Base-by-base conservation (phyloP, 2,329 filamentous ascomycete genomes). In the Exophiala phaeomuriformis region DNA sequence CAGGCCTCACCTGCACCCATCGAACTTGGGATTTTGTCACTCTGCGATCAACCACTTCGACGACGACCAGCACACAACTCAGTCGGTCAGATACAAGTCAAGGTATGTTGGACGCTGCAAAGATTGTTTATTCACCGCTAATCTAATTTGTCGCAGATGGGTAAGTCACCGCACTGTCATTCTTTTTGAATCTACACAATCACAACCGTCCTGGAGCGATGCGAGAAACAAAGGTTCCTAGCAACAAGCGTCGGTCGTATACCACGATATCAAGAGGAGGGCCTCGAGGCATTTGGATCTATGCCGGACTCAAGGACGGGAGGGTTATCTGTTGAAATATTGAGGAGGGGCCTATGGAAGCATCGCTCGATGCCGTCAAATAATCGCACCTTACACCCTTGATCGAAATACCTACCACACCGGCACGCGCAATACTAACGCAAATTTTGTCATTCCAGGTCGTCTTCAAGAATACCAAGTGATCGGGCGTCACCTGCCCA, bases 381-480 rank as follows among this genome's bases (percentile, higher is more conserved):
- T 28, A 27, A 41, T 5, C 4, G 39, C 39, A 28, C 27, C 12
- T 19, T 27, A 5, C 5, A 41, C 33, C 27, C 19, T 41, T 9
- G 19, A 5, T 41, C 39, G 39, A 41, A 12, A 39, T n/a, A 5
- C 42, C 7, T 29, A 10, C 42, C 12, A 27, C 31, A 27, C 19
- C 41, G 19, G 41, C 41, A 27, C 19, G 19, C 19, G 19, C 12
- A 32, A 47, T 33, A 55, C 58, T 61, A 47, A 61, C 51, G 31
- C 27, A 29, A 12, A 6, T 31, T 37, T 40, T 42, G 37, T 12
- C 12, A 41, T 9, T 41, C 9, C 76, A 98, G 93, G 90, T 89
- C 93, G 93, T 84, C 90, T 98, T 81, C 88, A 90, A 77, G 93
- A 98, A 85, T 98, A 95, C 85, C 93, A 97, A 85, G 91, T 98